These are phyloP conservation scores for Knoxdaviesia proteae DNA, from an alignment of 2,329 filamentous ascomycete species.

Conservation along the genomic window DNA sequence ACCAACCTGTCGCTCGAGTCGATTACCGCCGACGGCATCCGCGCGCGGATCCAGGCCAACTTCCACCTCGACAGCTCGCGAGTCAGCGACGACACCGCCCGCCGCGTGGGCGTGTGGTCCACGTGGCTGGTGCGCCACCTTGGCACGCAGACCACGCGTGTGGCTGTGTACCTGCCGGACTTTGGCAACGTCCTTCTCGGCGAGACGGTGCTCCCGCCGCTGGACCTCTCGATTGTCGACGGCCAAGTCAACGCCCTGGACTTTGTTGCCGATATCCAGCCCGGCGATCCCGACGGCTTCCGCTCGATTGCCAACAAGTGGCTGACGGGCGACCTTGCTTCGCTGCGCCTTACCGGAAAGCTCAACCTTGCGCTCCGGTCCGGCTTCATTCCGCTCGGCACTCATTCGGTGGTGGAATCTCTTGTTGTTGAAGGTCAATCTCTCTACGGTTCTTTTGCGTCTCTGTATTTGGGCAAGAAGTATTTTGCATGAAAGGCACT, in stretches of 20 bases:
- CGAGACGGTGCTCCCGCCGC: slow-evolving; percentile 51
- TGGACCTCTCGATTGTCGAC: slow-evolving; percentile 59
- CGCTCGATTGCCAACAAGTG: slow-evolving; percentile 72
- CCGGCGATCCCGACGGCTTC: slow-evolving; percentile 59
- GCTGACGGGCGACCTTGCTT: slow-evolving; percentile 56
- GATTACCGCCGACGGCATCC: slow-evolving; percentile 59
- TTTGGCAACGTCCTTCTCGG: slow-evolving; percentile 63
- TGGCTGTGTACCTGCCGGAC: slow-evolving; percentile 64
- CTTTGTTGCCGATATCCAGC: slow-evolving; percentile 53
- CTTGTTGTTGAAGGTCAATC: slow-evolving; percentile 68
- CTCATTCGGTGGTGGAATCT: slow-evolving; percentile 52
- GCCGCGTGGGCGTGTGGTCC: slow-evolving; percentile 54
- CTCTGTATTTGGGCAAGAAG: slow-evolving; percentile 41
- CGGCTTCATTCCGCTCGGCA: slow-evolving; percentile 60
- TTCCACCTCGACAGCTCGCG: slow-evolving; percentile 62
- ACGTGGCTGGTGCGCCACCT: slow-evolving; percentile 66
- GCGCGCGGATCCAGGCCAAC: slow-evolving; percentile 60
- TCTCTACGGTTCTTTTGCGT: slow-evolving; percentile 42
- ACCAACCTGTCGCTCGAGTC: slow-evolving; percentile 70
- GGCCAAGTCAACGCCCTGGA: slow-evolving; percentile 60
- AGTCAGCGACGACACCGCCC: slow-evolving; percentile 49
- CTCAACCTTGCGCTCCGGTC: slow-evolving; percentile 56
- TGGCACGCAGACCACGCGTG: slow-evolving; percentile 49
- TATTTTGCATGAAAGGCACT: slow-evolving; percentile 11
- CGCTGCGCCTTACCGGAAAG: slow-evolving; percentile 51